Percentiles rank a stretch among this genome's conserved stretches.
phyloP scores from a whole-genome alignment of 2,329 filamentous ascomycete species.

The Pseudocercospora cruenta region DNA sequence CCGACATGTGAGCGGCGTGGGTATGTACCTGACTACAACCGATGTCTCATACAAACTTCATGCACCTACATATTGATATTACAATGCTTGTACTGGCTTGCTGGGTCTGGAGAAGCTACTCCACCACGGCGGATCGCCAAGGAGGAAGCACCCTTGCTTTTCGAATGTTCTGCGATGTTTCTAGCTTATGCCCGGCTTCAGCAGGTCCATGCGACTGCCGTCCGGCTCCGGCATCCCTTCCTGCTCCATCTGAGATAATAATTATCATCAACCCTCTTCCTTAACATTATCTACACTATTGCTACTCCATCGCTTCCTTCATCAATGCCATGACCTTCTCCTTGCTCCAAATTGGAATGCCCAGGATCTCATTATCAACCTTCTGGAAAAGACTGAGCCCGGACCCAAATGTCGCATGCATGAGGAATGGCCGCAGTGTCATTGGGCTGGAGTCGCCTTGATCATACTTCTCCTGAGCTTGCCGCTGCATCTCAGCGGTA shows the following conservation, averaged over 20 bases:
- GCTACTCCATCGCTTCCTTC: neutral
- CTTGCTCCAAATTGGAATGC: neutral
- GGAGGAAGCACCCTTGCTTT: too few relatives aligned
- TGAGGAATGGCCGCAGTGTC: neutral
- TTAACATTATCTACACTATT: neutral
- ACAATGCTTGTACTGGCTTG: neutral
- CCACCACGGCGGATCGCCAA: neutral
- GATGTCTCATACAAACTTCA: neutral
- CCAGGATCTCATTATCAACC: slow-evolving; percentile 15
- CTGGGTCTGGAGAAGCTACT: neutral
- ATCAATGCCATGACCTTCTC: slow-evolving; percentile 1
- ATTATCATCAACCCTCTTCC: too few relatives aligned
- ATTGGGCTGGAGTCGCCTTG: slow-evolving; percentile 1
- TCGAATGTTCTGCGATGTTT: neutral
- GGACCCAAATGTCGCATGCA: slow-evolving; percentile 10
- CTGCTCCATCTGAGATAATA: too few relatives aligned
- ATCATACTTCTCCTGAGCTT: slow-evolving; percentile 4
- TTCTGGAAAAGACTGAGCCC: slow-evolving; percentile 9
- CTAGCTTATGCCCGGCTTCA: neutral
- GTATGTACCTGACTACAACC: neutral
- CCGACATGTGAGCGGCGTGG: neutral
- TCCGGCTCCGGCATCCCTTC: too few relatives aligned
- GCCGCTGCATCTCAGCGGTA: slow-evolving; percentile 1
- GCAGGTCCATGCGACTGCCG: neutral
- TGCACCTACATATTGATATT: neutral